Percentiles rank a stretch among this genome's conserved stretches.
These are phyloP conservation scores for Fraxinus nigra DNA, from an alignment of 305 asterid species.

Conservation along the genomic window DNA sequence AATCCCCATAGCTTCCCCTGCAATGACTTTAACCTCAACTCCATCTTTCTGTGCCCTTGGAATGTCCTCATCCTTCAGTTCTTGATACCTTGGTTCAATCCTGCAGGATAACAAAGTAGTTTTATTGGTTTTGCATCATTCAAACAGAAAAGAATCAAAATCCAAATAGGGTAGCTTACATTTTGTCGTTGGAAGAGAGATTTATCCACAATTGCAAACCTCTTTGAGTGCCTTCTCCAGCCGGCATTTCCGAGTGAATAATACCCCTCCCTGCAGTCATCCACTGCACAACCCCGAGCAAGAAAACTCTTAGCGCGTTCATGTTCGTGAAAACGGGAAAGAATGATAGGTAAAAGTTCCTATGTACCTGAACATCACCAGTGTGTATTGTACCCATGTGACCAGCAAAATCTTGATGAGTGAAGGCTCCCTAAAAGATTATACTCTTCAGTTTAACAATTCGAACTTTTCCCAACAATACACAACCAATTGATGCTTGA, in stretches of 20 bases:
- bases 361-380: constrained; percentile 80
- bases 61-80: constrained; percentile 54
- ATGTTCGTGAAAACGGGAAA: neutral
- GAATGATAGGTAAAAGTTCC: neutral
- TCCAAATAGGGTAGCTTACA: constrained; percentile 35
- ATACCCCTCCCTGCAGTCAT: constrained; percentile 97
- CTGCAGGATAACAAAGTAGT: constrained; percentile 29
- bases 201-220: constrained; percentile 93
- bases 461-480: neutral
- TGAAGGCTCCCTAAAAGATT: constrained; percentile 57
- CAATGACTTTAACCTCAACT: constrained; percentile 70
- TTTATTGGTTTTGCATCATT: neutral
- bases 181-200: constrained; percentile 78
- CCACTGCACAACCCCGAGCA: constrained; percentile 53
- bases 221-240: constrained; percentile 60
- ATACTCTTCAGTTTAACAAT: neutral
- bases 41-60: constrained; percentile 65
- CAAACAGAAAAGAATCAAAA: neutral
- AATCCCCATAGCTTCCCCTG: constrained; percentile 93
- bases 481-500: neutral
- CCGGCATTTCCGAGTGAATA: constrained; percentile 95
- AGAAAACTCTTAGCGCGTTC: constrained; percentile 1
- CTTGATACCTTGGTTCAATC: constrained; percentile 91
- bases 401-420: constrained; percentile 91
- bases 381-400: constrained; percentile 76